A percentile compares a stretch with the other conserved stretches of the same genome.
Conservation (phyloP, 2,329 filamentous ascomycete species). For the Ophiostoma tasmaniense region DNA sequence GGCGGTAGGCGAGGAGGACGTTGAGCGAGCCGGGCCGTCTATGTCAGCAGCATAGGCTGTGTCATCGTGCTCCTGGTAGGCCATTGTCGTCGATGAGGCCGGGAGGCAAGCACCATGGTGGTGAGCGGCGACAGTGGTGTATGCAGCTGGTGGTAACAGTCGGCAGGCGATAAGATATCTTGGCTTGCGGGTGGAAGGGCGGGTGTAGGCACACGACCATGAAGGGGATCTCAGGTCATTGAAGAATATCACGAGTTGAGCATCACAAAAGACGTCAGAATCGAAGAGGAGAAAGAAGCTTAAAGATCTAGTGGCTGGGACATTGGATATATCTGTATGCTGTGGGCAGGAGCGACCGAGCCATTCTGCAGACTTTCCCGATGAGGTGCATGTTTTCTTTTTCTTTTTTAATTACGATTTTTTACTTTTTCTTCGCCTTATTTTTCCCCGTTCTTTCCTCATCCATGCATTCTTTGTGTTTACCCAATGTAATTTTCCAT, state of each 20-base stretch:
- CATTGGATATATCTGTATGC: conserved; percentile 10
- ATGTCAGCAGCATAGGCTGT: conserved; percentile 22
- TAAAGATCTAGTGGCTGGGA: conserved; percentile 9
- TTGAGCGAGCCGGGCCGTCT: conserved; percentile 17
- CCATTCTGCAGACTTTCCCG: background rate
- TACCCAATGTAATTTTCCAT: conserved; percentile 6
- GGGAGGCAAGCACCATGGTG: conserved; percentile 12
- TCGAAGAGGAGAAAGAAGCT: conserved; percentile 11
- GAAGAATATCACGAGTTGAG: background rate
- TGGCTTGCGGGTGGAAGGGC: background rate
- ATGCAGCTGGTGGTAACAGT: background rate
- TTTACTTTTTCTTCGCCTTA: conserved; percentile 6
- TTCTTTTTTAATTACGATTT: background rate
- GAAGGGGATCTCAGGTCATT: background rate
- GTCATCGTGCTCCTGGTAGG: conserved; percentile 22
- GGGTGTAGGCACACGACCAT: background rate
- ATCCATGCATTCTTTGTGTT: conserved; percentile 8
- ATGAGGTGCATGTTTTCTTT: background rate
- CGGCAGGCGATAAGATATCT: background rate
- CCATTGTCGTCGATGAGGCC: conserved; percentile 16
- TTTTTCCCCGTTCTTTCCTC: conserved; percentile 14
- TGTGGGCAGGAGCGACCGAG: background rate
- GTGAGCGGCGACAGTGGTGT: background rate
- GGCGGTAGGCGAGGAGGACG: conserved; percentile 8
- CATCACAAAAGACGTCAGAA: background rate